Base-by-base conservation (phyloP, 2,329 filamentous ascomycete species). In the Xylaria sp. region DNA sequence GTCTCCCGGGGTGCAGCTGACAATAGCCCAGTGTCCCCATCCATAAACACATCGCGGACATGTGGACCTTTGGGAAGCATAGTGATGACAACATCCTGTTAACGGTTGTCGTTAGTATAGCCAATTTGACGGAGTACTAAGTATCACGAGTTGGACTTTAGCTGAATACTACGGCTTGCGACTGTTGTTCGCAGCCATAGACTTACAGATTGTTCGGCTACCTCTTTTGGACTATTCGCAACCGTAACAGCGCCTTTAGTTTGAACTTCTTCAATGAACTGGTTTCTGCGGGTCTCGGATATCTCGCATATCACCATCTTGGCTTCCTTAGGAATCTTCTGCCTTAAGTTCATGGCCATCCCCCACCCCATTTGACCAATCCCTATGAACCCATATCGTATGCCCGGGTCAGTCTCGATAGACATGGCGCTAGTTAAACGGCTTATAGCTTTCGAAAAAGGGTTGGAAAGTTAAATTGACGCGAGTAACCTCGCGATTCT, bases 251-350 rank as follows among this genome's bases (percentile, higher is more conserved):
- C 10, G 22, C 60, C 65, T 49, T 51, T 64, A 3, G 3, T 27
- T 22, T 64, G 49, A 17, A 33, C 65, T 36, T 67, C 55, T 13
- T 64, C 33, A 36, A 67, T 15, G 27, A 67, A 67, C 2, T 56
- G 39, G 44, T 56, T 45, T 50, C 60, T 67, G 39, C 65, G 65
- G 10, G 15, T 51, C 36, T 67, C 60, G 1, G 39, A 56, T 67
- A 67, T 59, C 36, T 67, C 65, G 33, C 65, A 67, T 39, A 67
- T 67, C 42, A 56, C 55, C 65, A 67, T 63, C 60, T 67, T 55
- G 20, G 65, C 60, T 15, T 64, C 55, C 29, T 45, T 63, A 7
- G 60, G 60, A 15, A 29, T 45, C 55, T 67, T 67, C 29, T 60
- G 39, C 15, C 65, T 63, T 17, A 67, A 31, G 22, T 67, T 67